Conservation (phyloP, 1,284 basidiomycete species). For the Paramarasmius palmivorus region DNA sequence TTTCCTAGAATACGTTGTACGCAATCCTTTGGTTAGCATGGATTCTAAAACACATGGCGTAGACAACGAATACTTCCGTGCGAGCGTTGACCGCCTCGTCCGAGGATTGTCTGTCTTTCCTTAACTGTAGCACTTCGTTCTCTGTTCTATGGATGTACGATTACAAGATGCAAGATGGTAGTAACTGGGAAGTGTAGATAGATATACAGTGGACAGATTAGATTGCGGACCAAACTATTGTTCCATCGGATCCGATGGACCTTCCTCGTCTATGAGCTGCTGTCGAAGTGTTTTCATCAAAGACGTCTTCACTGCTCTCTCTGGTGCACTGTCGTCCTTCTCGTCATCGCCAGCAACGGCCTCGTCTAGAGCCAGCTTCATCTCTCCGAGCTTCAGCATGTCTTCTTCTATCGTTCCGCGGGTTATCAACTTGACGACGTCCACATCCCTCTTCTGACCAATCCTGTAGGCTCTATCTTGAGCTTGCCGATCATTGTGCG, state of each 20-base stretch:
- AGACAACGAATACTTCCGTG: constrained; percentile 89
- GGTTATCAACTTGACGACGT: constrained; percentile 93
- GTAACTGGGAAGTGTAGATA: too few species aligned
- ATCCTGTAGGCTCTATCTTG: constrained; percentile 99
- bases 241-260: too few species aligned
- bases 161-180: too few species aligned
- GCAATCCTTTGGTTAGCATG: constrained; percentile 86
- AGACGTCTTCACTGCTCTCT: constrained; percentile 80
- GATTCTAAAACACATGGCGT: constrained; percentile 81
- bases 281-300: constrained; percentile 79
- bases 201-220: too few species aligned
- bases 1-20: constrained; percentile 91
- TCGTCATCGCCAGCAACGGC: constrained; percentile 82
- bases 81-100: constrained; percentile 79
- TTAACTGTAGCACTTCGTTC: constrained; percentile 22
- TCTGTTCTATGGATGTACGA: neutral
- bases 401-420: constrained; percentile 95
- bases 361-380: constrained; percentile 89
- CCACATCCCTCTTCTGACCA: constrained; percentile 89
- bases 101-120: constrained; percentile 64
- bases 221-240: too few species aligned
- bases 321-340: constrained; percentile 62
- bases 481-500: constrained; percentile 91
- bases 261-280: constrained; percentile 49
- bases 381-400: constrained; percentile 87